These are phyloP conservation scores for Talaromyces wortmannii DNA, from an alignment of 495 filamentous ascomycete genomes.

Conservation along the genomic window DNA sequence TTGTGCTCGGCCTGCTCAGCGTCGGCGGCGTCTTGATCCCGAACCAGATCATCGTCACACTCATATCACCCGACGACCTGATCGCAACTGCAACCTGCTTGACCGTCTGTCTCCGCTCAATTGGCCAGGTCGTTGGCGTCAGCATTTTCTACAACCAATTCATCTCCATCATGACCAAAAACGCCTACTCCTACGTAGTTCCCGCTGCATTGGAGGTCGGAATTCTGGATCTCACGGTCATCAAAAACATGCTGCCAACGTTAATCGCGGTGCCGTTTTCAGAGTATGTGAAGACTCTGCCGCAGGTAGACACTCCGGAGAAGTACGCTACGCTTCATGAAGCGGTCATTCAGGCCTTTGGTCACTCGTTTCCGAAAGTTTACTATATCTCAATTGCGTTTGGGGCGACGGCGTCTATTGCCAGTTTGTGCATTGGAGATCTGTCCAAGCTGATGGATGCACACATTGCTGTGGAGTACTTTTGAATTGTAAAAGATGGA, in stretches of 20 bases:
- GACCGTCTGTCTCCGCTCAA: not conserved
- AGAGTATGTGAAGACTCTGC: not conserved
- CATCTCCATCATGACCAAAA: not conserved
- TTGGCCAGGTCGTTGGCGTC: conserved; percentile 2
- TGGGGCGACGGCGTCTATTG: not conserved
- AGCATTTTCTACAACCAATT: conserved; percentile 1
- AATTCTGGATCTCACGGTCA: not conserved
- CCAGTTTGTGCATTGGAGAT: not conserved
- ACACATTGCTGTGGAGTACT: not conserved
- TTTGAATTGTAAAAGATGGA: not conserved
- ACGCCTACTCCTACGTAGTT: not conserved
- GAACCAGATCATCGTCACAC: not conserved
- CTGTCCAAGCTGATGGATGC: conserved; percentile 1
- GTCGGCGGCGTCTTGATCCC: conserved; percentile 1
- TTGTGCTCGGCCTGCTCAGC: not conserved
- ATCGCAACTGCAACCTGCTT: not conserved
- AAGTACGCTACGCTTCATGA: not conserved
- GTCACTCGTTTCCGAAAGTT: not conserved
- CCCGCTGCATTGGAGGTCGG: not conserved
- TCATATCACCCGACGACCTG: not conserved
- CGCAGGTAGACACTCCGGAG: not conserved
- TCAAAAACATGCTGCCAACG: not conserved
- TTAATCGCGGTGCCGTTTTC: not conserved
- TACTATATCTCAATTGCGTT: conserved; percentile 1
- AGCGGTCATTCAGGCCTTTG: not conserved